Evolutionary conservation across 768 basidiomycete genomes (phyloP), one percentile per base, ranked within the genome.

Genomic region (Mycena albidolilacea): DNA sequence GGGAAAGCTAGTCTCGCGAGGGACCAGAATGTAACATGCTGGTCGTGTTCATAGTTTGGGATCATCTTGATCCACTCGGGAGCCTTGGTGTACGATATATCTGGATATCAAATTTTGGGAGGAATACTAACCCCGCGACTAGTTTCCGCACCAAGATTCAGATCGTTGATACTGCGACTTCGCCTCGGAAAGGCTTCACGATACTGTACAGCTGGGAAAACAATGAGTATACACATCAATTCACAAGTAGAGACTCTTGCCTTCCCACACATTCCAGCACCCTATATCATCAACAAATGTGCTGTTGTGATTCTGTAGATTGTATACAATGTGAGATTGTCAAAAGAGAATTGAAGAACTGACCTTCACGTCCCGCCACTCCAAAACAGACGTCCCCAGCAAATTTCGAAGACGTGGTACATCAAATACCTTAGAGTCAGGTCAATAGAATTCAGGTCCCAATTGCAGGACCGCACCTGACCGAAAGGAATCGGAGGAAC

Each of bases 281-380:
- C 89, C 89, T 21, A 90, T 71, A n/a, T 87, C 85, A 44, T 90
- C 88, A 10, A 84, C 21, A 30, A 78, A 76, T 8, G 80, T 71
- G 65, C 85, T 87, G 44, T 79, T 81, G 15, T 78, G 77, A 68
- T 88, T 81, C 78, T 76, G 55, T 30, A 17, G 4, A 30, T 7
- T 15, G 44, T 19, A 55, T 12, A 35, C 21, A 23, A 52, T 39
- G 11, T 52, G 52, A 74, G 65, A 50, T 14, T 66, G 57, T 19
- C 15, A 23, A 43, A n/a, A 19, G 38, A 44, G n/a, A 14, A 21
- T 0, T 15, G 50, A 64, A 52, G 52, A 50, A 23, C 70, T 12
- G 14, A 76, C 75, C 69, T 92, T 92, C 58, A 93, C 86, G 71
- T 92, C 86, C 55, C 87, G 83, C 91, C 91, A 93, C 80, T 93